phyloP scores from a whole-genome alignment of 768 basidiomycete species.

The Russula sp. region DNA sequence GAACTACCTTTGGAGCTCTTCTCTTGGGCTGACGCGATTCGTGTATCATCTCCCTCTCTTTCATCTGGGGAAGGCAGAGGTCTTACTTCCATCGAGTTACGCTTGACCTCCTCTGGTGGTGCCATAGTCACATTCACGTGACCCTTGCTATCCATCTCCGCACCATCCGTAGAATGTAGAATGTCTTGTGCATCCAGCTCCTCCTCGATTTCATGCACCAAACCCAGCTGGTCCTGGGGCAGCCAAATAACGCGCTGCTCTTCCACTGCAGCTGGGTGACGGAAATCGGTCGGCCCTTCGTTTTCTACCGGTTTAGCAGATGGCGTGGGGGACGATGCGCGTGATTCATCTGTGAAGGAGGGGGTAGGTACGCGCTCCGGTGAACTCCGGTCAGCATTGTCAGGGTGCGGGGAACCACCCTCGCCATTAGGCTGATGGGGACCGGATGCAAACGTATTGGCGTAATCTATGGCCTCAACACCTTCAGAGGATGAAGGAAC shows the following conservation, averaged over 20 bases:
- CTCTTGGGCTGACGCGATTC: not conserved
- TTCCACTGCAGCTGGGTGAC: conserved; percentile 73
- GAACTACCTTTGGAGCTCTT: not conserved
- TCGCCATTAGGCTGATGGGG: not conserved
- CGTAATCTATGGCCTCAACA: not conserved
- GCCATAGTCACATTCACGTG: conserved; percentile 44
- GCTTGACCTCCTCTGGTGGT: conserved; percentile 32
- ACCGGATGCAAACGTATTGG: not conserved
- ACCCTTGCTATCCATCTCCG: conserved; percentile 56
- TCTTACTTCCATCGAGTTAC: not conserved
- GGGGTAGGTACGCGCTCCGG: not conserved
- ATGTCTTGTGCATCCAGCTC: conserved; percentile 48
- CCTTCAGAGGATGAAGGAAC: not conserved
- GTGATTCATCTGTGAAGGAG: conserved; percentile 9
- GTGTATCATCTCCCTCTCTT: not conserved
- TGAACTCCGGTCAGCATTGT: not conserved
- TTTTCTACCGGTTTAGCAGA: conserved; percentile 27
- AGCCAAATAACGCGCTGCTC: conserved; percentile 82
- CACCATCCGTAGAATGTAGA: conserved; percentile 40
- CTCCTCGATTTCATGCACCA: conserved; percentile 56
- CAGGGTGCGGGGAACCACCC: not conserved
- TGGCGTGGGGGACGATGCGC: conserved; percentile 11
- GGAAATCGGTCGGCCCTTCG: conserved; percentile 48
- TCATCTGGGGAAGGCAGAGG: not conserved
- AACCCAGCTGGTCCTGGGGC: conserved; percentile 61